Evolutionary conservation across 257 asterid genomes (phyloP).

Genomic region (Verbena officinalis): DNA sequence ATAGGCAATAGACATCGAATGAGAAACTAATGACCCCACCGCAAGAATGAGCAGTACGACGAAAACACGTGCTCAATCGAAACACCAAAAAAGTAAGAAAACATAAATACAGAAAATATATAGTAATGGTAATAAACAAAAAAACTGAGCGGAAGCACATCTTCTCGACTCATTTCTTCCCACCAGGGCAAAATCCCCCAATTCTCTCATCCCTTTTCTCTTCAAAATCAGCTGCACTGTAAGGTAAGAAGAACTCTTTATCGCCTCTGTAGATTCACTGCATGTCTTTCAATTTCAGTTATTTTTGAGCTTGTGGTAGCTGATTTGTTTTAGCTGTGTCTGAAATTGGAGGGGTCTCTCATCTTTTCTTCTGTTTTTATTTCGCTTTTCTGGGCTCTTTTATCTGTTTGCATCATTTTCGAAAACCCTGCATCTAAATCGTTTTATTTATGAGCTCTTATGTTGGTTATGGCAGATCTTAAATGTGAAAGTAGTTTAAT

Average conservation of each 20-base stretch:
- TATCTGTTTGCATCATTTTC: too few species aligned
- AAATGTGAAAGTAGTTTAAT: background rate
- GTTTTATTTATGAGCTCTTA: conserved; percentile 1
- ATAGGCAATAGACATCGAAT: too few species aligned
- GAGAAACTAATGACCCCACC: too few species aligned
- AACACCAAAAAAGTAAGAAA: too few species aligned
- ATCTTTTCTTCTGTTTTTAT: background rate
- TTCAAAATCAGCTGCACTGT: background rate
- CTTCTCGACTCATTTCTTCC: background rate
- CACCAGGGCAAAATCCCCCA: background rate
- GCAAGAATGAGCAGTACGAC: too few species aligned
- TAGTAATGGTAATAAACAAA: too few species aligned
- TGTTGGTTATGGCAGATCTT: conserved; percentile 18
- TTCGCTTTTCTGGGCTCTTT: background rate
- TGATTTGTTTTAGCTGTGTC: background rate
- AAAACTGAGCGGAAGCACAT: background rate
- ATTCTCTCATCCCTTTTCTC: background rate
- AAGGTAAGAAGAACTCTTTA: background rate
- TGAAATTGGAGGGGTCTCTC: background rate
- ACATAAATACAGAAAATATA: too few species aligned
- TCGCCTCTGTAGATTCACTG: background rate
- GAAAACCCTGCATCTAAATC: too few species aligned
- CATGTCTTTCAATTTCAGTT: background rate
- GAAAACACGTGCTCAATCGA: too few species aligned
- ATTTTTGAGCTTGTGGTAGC: background rate